Conservation (phyloP, 1,139 yeast species). For the Debaryomycetaceae sp. region DNA sequence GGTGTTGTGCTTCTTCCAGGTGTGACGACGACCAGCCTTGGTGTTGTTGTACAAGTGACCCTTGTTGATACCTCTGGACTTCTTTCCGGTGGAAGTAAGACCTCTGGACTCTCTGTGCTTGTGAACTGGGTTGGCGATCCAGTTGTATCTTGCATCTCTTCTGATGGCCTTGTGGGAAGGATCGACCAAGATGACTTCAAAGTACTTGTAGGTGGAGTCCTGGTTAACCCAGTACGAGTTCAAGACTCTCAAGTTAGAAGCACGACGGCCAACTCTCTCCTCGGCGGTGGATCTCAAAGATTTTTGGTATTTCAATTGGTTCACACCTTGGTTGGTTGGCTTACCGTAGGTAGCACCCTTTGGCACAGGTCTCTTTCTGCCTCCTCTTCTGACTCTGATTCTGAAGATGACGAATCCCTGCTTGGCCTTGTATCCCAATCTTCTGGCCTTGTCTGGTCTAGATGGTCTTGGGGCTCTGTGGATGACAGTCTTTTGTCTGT, state of each 20-base stretch:
- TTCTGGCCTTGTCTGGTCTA: constrained; percentile 99
- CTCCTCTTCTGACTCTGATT: constrained; percentile 99
- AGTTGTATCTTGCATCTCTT: constrained; percentile 98
- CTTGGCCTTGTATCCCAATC: constrained; percentile 99
- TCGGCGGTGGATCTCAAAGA: constrained; percentile 97
- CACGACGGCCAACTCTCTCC: constrained; percentile 99
- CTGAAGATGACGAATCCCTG: constrained; percentile 99
- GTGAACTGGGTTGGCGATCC: constrained; percentile 99
- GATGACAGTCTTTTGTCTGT: constrained; percentile 98
- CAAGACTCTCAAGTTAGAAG: constrained; percentile 97
- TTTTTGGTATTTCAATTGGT: constrained; percentile 99
- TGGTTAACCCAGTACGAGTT: constrained; percentile 99
- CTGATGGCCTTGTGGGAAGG: constrained; percentile 99
- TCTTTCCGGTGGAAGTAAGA: constrained; percentile 96
- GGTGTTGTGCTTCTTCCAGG: constrained; percentile 99
- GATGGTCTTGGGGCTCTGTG: constrained; percentile 99
- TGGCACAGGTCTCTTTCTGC: constrained; percentile 99
- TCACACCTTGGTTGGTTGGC: constrained; percentile 99
- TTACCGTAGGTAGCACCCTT: constrained; percentile 99
- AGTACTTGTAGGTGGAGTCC: constrained; percentile 99
- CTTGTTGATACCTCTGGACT: constrained; percentile 99
- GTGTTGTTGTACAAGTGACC: constrained; percentile 99
- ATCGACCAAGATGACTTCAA: constrained; percentile 93
- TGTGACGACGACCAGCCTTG: constrained; percentile 97
- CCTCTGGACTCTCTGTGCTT: constrained; percentile 99